Evolutionary conservation across 179 eudicot genomes (phyloP).

Genomic region (Silene vulgaris): DNA sequence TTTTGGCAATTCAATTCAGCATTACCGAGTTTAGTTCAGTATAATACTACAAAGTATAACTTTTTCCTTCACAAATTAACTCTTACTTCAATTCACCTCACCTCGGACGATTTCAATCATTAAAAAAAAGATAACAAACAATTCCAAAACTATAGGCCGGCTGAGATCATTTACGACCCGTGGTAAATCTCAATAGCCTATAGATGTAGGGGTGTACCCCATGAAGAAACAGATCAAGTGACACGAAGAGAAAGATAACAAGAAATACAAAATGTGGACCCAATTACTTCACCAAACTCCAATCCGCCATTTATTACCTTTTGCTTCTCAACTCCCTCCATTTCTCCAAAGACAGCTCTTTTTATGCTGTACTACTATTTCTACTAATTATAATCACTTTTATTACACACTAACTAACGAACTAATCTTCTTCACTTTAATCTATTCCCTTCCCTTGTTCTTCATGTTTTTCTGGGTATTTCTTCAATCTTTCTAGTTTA

Average conservation of each 20-base stretch:
- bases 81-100: too few species aligned
- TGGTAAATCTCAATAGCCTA: background rate
- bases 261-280: background rate
- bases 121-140: too few species aligned
- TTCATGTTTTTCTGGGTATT: background rate
- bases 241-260: background rate
- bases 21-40: too few species aligned
- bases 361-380: background rate
- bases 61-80: too few species aligned
- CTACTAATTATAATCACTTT: background rate
- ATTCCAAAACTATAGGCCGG: too few species aligned
- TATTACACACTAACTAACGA: background rate
- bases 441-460: background rate
- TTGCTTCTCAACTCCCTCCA: constrained; percentile 19
- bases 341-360: background rate
- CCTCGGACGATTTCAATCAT: too few species aligned
- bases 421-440: constrained; percentile 6
- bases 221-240: background rate
- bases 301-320: constrained; percentile 30
- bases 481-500: background rate
- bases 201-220: background rate
- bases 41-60: too few species aligned
- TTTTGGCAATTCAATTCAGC: too few species aligned
- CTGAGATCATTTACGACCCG: too few species aligned
- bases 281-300: constrained; percentile 6